A percentile compares a stretch with the other conserved stretches of the same genome.
phyloP scores from a whole-genome alignment of 1,284 basidiomycete species.

The Fomitopsis pinicola region DNA sequence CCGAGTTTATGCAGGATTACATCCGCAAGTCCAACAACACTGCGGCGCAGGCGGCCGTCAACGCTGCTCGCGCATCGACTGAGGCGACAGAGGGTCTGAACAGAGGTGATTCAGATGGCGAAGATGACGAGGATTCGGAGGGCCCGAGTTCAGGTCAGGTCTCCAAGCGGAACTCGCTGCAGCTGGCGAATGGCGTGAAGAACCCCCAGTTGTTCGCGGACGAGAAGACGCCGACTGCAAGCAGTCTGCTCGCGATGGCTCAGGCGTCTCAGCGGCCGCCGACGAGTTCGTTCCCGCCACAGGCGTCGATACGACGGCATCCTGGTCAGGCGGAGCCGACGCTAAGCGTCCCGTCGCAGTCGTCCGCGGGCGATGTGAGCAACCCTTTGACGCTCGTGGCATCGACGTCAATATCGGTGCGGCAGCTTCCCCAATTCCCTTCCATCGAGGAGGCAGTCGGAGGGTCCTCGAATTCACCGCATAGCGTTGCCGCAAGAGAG shows the following conservation, averaged over 20 bases:
- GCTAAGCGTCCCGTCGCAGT: constrained; percentile 44
- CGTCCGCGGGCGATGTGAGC: constrained; percentile 45
- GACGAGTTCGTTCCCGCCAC: constrained; percentile 54
- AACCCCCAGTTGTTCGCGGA: constrained; percentile 46
- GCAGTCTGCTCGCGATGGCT: constrained; percentile 68
- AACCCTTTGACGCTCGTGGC: constrained; percentile 40
- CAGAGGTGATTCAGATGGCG: constrained; percentile 67
- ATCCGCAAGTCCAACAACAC: constrained; percentile 85
- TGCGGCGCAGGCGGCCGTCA: constrained; percentile 68
- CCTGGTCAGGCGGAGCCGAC: constrained; percentile 49
- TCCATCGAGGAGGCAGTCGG: constrained; percentile 82
- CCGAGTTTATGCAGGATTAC: constrained; percentile 86
- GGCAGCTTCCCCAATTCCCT: constrained; percentile 75
- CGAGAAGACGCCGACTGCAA: constrained; percentile 81
- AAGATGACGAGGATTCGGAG: constrained; percentile 81
- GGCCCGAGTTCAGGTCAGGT: constrained; percentile 53
- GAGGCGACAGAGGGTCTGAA: constrained; percentile 53
- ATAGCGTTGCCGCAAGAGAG: constrained; percentile 73
- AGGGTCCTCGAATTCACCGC: constrained; percentile 63
- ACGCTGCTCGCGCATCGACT: constrained; percentile 61
- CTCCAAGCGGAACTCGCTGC: constrained; percentile 72
- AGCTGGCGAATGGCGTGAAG: constrained; percentile 61
- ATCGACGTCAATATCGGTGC: constrained; percentile 59
- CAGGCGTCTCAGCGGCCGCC: constrained; percentile 59
- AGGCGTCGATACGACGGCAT: constrained; percentile 72